phyloP scores from a whole-genome alignment of 495 filamentous ascomycete species.

The Aspergillus asperescens region DNA sequence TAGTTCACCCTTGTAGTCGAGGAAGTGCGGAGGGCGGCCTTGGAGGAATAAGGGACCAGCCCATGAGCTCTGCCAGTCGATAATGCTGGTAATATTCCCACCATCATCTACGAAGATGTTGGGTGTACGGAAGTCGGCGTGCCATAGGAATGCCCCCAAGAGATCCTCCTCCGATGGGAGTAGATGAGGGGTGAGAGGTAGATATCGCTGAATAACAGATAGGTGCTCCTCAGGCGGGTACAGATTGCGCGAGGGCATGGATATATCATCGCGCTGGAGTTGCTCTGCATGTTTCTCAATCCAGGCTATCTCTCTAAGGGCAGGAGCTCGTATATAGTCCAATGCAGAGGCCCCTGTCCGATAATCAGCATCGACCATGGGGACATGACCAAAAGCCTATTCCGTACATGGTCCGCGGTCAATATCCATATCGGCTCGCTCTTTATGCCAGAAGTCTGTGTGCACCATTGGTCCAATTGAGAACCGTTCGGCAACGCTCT shows the following conservation, averaged over 20 bases:
- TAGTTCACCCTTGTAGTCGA: constrained; percentile 31
- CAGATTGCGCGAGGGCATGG: constrained; percentile 18
- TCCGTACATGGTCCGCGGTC: constrained; percentile 36
- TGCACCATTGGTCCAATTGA: constrained; percentile 29
- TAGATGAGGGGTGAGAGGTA: neutral
- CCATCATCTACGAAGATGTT: constrained; percentile 29
- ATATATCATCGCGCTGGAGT: constrained; percentile 9
- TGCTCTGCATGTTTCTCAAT: constrained; percentile 22
- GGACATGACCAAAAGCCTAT: neutral
- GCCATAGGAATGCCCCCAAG: neutral
- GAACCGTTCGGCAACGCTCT: constrained; percentile 16
- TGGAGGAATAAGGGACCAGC: constrained; percentile 20
- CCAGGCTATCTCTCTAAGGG: constrained; percentile 25
- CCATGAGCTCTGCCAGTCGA: constrained; percentile 28
- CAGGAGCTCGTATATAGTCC: constrained; percentile 24
- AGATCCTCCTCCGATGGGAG: neutral
- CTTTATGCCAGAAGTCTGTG: constrained; percentile 28
- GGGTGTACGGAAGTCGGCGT: constrained; percentile 25
- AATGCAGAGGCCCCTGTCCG: constrained; percentile 15
- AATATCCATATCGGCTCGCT: constrained; percentile 22
- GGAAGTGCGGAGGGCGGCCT: constrained; percentile 18
- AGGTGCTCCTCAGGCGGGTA: constrained; percentile 16
- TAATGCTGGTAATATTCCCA: constrained; percentile 21
- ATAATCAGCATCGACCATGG: constrained; percentile 6
- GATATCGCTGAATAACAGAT: neutral